Base-by-base conservation (phyloP, 176 grass and related monocot genomes). In the Oryza australiensis region DNA sequence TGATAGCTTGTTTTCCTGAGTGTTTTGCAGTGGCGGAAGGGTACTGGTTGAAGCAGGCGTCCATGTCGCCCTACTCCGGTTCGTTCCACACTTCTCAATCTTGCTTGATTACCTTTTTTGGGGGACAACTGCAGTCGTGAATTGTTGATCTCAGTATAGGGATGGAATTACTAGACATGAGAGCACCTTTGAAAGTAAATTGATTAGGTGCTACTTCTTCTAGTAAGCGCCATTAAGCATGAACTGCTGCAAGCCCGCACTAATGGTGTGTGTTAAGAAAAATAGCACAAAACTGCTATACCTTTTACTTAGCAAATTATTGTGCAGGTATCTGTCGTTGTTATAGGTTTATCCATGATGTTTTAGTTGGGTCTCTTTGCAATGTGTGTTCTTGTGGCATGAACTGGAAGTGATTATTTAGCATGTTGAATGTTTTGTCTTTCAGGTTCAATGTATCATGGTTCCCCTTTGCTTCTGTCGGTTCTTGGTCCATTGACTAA, bases 391-490 rank as follows among this genome's bases (percentile, higher is more conserved):
- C 14, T 62, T 80, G 16, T 71, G 26, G 68, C 72, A 28, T 82
- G 62, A 45, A 82, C 13, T 62, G 7, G 16, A 46, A 70, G 1
- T 7, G 57, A 77, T 85, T 15, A 24, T 78, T 20, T 24, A 73
- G 64, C 13, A 12, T 73, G 38, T 53, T 38, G 10, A 71, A 55
- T 62, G 13, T 43, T 83, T 66, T 88, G 27, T 73, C 77, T 86
- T 89, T 77, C 90, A 99, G 96, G 96, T 59, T 99, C 93, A 26
- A 95, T 95, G 93, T 99, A 95, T 74, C 96, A 99, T 62, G 92
- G 93, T 73, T 99, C 96, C 40, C 93, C 96, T 62, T 86, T 99
- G 89, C 80, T 99, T 62, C 69, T 99, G 41, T 87, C 80, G 59
- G 37, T 95, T 86, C 90, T 99, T 51, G 96, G 93, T 32, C 91